Evolutionary conservation across 441 rosid species (phyloP).

Genomic region (Populus hybrid): DNA sequence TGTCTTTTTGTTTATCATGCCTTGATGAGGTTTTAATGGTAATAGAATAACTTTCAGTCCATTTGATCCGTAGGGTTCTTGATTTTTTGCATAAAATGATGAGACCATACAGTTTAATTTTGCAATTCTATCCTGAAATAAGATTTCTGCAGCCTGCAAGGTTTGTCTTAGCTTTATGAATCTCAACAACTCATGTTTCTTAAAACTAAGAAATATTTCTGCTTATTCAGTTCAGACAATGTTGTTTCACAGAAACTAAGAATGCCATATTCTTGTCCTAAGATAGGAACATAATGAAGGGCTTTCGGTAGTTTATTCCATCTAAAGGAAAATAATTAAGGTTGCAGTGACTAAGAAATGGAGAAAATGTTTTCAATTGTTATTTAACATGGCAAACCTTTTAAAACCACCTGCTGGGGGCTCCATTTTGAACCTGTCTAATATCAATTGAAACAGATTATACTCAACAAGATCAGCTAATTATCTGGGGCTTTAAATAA

Average conservation of each 20-base stretch:
- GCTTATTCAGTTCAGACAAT: neutral
- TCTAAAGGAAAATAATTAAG: too few relatives aligned
- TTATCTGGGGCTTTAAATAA: neutral
- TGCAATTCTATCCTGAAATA: neutral
- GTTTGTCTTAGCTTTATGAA: neutral
- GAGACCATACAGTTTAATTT: neutral
- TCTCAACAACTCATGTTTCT: neutral
- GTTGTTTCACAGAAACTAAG: too few relatives aligned
- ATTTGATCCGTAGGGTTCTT: neutral
- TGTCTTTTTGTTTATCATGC: neutral
- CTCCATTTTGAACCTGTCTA: neutral
- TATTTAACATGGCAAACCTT: neutral
- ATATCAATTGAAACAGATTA: neutral
- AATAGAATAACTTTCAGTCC: neutral
- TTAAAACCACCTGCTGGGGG: neutral
- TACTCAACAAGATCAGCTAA: neutral
- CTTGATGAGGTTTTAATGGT: neutral
- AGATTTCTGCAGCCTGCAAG: neutral
- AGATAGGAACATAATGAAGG: too few relatives aligned
- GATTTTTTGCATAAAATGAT: neutral
- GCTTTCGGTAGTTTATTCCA: too few relatives aligned
- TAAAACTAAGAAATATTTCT: neutral
- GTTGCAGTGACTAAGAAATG: too few relatives aligned
- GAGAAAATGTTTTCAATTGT: neutral
- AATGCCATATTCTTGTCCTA: too few relatives aligned